Evolutionary conservation across 2,329 filamentous ascomycete species (phyloP).

Genomic region (Talaromyces verruculosus): DNA sequence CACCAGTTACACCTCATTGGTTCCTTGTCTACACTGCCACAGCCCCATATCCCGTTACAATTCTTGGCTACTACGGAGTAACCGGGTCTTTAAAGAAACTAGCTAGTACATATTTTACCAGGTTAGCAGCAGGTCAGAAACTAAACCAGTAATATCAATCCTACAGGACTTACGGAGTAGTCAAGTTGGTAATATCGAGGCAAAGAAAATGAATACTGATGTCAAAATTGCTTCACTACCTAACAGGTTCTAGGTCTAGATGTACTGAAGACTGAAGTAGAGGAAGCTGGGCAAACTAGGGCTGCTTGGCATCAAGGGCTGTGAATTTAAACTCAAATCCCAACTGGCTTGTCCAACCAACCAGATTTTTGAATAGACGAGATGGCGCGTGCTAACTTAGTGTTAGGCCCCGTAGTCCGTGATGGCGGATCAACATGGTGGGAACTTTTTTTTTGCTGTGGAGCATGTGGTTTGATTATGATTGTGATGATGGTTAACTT

Average conservation of each 20-base stretch:
- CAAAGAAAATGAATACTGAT: neutral
- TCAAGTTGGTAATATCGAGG: neutral
- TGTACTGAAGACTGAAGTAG: neutral
- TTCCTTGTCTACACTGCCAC: neutral
- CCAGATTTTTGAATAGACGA: conserved; percentile 2
- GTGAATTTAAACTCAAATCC: conserved; percentile 3
- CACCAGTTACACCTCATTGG: neutral
- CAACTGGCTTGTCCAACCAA: neutral
- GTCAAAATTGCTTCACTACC: neutral
- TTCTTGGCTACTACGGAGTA: neutral
- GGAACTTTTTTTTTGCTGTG: neutral
- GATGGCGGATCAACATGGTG: conserved; percentile 2
- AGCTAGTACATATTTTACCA: neutral
- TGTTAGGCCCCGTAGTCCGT: neutral
- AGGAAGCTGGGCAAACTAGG: neutral
- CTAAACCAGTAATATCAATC: neutral
- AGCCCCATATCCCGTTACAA: conserved; percentile 1
- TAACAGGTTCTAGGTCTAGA: neutral
- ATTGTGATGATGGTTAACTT: too few relatives aligned
- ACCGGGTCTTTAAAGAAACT: neutral
- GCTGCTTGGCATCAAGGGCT: neutral
- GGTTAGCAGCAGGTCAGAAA: neutral
- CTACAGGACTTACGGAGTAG: neutral
- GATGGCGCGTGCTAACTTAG: neutral
- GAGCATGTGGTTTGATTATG: neutral